These are phyloP conservation scores for Binderoboletus segoi DNA, from an alignment of 1,284 basidiomycete genomes.

Conservation along the genomic window DNA sequence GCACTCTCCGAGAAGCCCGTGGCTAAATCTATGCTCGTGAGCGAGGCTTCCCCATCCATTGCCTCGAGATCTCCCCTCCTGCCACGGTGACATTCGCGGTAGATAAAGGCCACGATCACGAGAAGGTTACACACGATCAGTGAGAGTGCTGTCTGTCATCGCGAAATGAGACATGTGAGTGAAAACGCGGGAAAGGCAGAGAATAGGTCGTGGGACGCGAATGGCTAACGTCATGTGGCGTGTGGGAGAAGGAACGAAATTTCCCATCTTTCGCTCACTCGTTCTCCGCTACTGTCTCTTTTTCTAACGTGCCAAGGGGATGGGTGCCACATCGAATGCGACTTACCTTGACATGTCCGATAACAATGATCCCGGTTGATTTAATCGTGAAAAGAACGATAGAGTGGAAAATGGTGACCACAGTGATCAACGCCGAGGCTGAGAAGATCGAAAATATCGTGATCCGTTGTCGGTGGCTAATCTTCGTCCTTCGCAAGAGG, in stretches of 20 bases:
- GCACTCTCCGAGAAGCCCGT: background rate
- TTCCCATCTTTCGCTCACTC: too few relatives aligned
- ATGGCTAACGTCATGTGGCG: too few relatives aligned
- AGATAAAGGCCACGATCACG: conserved; percentile 29
- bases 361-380: conserved; percentile 12
- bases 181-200: background rate
- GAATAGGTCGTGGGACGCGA: too few relatives aligned
- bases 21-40: conserved; percentile 21
- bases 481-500: conserved; percentile 5
- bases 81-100: conserved; percentile 16
- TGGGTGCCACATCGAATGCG: background rate
- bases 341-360: conserved; percentile 28
- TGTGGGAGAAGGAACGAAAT: background rate
- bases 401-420: conserved; percentile 23
- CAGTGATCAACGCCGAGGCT: conserved; percentile 21
- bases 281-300: background rate
- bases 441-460: conserved; percentile 21
- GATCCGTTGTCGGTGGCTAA: conserved; percentile 21
- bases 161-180: conserved; percentile 2
- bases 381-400: background rate
- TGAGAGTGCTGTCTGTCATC: conserved; percentile 19
- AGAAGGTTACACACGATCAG: conserved; percentile 34
- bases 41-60: background rate
- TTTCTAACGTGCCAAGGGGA: background rate
- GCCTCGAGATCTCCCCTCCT: conserved; percentile 8